phyloP scores from a whole-genome alignment of 495 filamentous ascomycete species.

The Aspergillus nanangensis region DNA sequence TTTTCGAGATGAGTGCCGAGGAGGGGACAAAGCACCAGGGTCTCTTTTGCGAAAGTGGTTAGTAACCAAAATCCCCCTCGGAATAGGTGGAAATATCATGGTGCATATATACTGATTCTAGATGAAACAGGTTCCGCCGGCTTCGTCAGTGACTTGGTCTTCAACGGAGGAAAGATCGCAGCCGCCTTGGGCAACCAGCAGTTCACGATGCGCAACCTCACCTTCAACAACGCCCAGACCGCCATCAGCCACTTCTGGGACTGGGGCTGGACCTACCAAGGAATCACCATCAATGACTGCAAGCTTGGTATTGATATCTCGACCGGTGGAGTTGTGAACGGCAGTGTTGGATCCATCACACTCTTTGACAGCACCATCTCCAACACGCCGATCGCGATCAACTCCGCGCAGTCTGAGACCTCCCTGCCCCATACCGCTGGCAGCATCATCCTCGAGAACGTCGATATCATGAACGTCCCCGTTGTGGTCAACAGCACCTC shows the following conservation, averaged over 20 bases:
- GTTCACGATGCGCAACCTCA: slow-evolving; percentile 72
- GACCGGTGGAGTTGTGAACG: slow-evolving; percentile 27
- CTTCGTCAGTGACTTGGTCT: slow-evolving; percentile 58
- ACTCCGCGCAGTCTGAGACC: neutral
- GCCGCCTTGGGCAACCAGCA: slow-evolving; percentile 72
- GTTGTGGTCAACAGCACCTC: slow-evolving; percentile 53
- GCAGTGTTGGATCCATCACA: slow-evolving; percentile 42
- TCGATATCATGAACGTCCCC: slow-evolving; percentile 55
- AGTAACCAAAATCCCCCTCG: no score
- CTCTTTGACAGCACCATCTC: slow-evolving; percentile 42
- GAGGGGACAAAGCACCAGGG: slow-evolving; percentile 64
- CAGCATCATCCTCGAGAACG: slow-evolving; percentile 63
- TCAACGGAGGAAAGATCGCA: slow-evolving; percentile 68
- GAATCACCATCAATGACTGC: slow-evolving; percentile 45
- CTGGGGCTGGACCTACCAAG: slow-evolving; percentile 55
- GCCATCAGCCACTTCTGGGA: slow-evolving; percentile 57
- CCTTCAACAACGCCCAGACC: slow-evolving; percentile 59
- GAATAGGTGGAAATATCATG: no score
- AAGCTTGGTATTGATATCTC: slow-evolving; percentile 46
- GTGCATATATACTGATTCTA: neutral
- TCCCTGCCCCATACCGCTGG: slow-evolving; percentile 18
- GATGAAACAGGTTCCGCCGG: slow-evolving; percentile 57
- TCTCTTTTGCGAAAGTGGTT: slow-evolving; percentile 69
- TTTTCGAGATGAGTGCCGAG: slow-evolving; percentile 62
- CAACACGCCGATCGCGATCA: neutral